phyloP scores from a whole-genome alignment of 192 early-diverging fungal genomes.

The Coemansia guatemalensis region DNA sequence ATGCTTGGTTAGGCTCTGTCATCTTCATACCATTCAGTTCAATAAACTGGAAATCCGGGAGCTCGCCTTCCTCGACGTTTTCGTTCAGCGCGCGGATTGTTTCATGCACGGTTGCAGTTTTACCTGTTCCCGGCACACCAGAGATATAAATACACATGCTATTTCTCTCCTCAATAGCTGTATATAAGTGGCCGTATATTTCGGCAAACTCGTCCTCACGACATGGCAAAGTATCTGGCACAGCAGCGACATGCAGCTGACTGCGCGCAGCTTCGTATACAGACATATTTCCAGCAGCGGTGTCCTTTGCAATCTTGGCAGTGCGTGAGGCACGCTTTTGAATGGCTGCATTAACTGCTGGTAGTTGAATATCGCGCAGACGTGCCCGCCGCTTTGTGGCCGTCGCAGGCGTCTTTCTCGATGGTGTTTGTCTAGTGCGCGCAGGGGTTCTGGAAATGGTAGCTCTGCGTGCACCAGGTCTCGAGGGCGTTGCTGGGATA shows the following conservation, averaged over 20 bases:
- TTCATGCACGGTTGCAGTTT: constrained; percentile 91
- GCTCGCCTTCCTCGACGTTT: constrained; percentile 48
- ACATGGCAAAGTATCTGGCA: constrained; percentile 90
- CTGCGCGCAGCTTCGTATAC: constrained; percentile 68
- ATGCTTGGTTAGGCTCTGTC: constrained; percentile 87
- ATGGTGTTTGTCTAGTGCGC: constrained; percentile 5
- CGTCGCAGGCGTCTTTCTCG: constrained; percentile 10
- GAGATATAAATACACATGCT: constrained; percentile 94
- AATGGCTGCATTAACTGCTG: constrained; percentile 31
- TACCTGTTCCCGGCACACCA: constrained; percentile 95
- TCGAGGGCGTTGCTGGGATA: not conserved
- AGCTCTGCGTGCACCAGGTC: constrained; percentile 1
- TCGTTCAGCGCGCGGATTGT: constrained; percentile 77
- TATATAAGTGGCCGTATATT: constrained; percentile 72
- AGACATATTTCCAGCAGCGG: constrained; percentile 26
- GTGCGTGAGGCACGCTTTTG: constrained; percentile 21
- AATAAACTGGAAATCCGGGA: constrained; percentile 80
- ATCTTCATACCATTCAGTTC: constrained; percentile 99
- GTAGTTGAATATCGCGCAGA: constrained; percentile 41
- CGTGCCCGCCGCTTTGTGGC: constrained; percentile 27
- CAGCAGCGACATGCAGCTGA: constrained; percentile 84
- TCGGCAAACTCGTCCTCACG: constrained; percentile 88
- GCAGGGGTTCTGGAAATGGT: not conserved
- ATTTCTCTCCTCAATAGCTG: constrained; percentile 75
- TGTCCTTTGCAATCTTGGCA: constrained; percentile 2